Evolutionary conservation across 208 protist genomes (phyloP), one percentile per base, ranked within the genome.

Genomic region (Leishmania arabica): DNA sequence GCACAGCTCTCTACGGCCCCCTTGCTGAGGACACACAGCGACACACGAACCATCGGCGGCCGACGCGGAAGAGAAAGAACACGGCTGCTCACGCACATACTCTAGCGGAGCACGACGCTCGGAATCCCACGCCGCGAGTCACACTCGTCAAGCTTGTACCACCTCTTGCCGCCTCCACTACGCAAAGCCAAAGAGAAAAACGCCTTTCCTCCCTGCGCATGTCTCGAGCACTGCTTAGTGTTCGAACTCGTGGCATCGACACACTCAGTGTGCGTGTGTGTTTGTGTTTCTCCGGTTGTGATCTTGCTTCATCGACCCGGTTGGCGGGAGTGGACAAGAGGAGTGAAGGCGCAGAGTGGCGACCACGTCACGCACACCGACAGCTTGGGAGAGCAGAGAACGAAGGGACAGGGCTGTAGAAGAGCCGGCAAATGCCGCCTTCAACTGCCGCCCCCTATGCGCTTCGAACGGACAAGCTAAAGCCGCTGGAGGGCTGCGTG

Each of bases 391-490:
- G 34, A 31, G 11, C 7, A n/a, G 42, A 24, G 13, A 34, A 17
- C 13, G 62, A 42, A 5, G 42, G 21, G 2, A n/a, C 13, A n/a
- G 27, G 27, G 42, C 8, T 3, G 40, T 24, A 3, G 21, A 17
- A 21, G 37, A n/a, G 0, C 3, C n/a, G 9, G 0, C 0, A 40
- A 15, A 75, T 75, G 45, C 19, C 49, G 13, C 40, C 17, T 45
- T 3, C 71, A 9, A 21, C n/a, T 56, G 49, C 49, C 0, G 49
- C 47, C 71, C 49, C 81, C 11, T 81, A 81, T 62, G 40, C 49
- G 8, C 60, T 85, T 1, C 77, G 77, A 0, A 34, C 49, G 6
- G 72, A 82, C 19, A 95, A 95, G 76, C 75, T 95, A 37, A 90
- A 76, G 53, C 65, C 83, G 2, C 81, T 89, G 2, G 31, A 54